phyloP scores from a whole-genome alignment of 768 basidiomycete genomes.

The Suillus cothurnatus region DNA sequence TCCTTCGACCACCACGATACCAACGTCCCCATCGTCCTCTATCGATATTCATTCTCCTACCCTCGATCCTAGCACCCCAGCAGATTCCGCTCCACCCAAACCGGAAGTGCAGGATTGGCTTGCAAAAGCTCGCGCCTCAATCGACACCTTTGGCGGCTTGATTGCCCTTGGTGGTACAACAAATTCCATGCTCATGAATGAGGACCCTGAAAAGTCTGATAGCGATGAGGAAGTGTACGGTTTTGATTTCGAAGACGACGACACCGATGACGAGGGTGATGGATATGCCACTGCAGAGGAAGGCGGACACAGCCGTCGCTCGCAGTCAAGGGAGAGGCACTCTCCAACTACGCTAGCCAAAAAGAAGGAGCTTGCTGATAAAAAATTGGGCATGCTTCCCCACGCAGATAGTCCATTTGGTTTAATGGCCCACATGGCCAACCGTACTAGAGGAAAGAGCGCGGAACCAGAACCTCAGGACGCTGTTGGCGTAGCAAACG shows the following conservation, averaged over 20 bases:
- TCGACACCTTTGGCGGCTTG: conserved; percentile 68
- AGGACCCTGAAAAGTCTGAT: conserved; percentile 45
- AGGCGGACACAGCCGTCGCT: conserved; percentile 13
- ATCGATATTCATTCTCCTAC: conserved; percentile 31
- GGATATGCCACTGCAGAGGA: conserved; percentile 29
- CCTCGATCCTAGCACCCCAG: conserved; percentile 26
- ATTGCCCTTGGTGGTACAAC: conserved; percentile 62
- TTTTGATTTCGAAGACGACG: conserved; percentile 43
- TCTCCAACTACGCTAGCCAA: conserved; percentile 40
- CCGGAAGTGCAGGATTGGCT: conserved; percentile 79
- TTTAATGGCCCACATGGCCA: conserved; percentile 67
- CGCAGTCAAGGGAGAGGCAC: conserved; percentile 23
- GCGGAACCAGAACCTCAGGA: conserved; percentile 47
- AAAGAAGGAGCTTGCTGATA: conserved; percentile 36
- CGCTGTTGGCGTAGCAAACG: conserved; percentile 66
- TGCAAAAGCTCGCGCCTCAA: conserved; percentile 66
- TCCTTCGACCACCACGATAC: conserved; percentile 36
- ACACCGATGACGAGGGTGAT: conserved; percentile 41
- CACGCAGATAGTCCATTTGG: conserved; percentile 69
- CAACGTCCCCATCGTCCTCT: conserved; percentile 33
- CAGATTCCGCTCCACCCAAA: conserved; percentile 34
- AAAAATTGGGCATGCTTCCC: conserved; percentile 60
- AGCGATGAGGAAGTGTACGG: conserved; percentile 41
- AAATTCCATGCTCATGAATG: conserved; percentile 28
- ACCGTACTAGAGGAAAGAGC: conserved; percentile 47